A percentile compares a stretch with the other conserved stretches of the same genome.
These are phyloP conservation scores for Magnaporthiopsis rhizophila DNA, from an alignment of 2,329 filamentous ascomycete species.

Conservation along the genomic window DNA sequence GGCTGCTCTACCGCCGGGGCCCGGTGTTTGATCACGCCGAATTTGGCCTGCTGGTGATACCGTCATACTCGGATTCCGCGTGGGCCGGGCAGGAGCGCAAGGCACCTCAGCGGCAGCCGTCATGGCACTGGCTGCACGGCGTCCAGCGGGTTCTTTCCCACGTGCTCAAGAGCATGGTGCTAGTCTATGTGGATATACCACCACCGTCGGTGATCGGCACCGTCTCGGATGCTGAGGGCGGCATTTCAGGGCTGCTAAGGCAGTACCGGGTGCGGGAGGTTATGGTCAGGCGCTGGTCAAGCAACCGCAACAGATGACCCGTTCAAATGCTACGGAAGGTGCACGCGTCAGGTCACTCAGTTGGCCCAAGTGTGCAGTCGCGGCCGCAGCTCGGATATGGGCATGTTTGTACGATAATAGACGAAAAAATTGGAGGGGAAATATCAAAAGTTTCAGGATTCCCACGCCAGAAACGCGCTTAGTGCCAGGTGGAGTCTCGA, in stretches of 20 bases:
- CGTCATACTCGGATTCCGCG: constrained; percentile 67
- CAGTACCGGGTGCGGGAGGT: constrained; percentile 75
- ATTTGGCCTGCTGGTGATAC: constrained; percentile 78
- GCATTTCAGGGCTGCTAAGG: constrained; percentile 56
- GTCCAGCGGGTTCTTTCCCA: constrained; percentile 84
- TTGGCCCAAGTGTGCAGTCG: too few relatives aligned
- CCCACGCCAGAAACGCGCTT: not conserved
- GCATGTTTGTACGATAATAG: not conserved
- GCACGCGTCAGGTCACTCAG: not conserved
- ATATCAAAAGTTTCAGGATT: not conserved
- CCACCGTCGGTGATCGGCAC: constrained; percentile 45
- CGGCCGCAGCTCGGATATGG: too few relatives aligned
- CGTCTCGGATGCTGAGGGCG: constrained; percentile 31
- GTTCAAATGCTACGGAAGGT: not conserved
- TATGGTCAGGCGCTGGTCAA: constrained; percentile 73
- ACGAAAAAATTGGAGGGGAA: not conserved
- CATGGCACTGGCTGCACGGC: constrained; percentile 82
- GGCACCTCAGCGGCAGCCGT: constrained; percentile 33
- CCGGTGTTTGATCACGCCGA: constrained; percentile 94
- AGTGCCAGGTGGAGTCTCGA: not conserved
- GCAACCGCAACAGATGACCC: constrained; percentile 57
- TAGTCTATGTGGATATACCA: constrained; percentile 89
- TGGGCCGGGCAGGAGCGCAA: constrained; percentile 57
- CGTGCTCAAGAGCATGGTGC: constrained; percentile 80
- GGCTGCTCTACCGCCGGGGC: constrained; percentile 85